Base-by-base conservation (phyloP, 2,329 filamentous ascomycete species). In the Alternaria angustiovoidea region DNA sequence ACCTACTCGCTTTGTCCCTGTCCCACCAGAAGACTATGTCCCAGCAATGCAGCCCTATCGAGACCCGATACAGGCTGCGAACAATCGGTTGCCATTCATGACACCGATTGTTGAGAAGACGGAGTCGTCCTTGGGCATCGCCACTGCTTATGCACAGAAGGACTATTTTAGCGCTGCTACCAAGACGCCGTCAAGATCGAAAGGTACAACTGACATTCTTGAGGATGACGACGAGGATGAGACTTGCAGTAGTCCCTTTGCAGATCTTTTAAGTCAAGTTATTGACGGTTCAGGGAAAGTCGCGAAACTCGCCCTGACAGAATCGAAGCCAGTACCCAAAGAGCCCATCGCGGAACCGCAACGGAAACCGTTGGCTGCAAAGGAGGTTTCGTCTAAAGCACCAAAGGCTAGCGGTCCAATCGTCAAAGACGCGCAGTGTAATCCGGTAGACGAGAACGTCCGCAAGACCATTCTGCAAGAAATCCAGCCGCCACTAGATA, bases 51-150 rank as follows among this genome's bases (percentile, higher is more conserved):
- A 89, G 48, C 91, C 92, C 59, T 97, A 91, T 84, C 89, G 93
- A 74, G 91, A 97, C 78, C 88, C 92, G 73, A 86, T 82, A 36
- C 86, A 93, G 76, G 85, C 90, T 78, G 93, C 93, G 61, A 96
- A 97, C 73, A 97, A 94, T 79, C 90, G 94, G 55, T 84, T 98
- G 9, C 95, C 94, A 3, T 99, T 98, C 77, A 98, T 99, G 95
- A 99, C 95, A 0, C 95, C 95, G 1, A 99, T 99, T 67, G 94
- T 95, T 1, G 95, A 99, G 78, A 89, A 93, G 70, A 99, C 95
- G 0, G 95, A 99, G 79, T 91, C 89, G 11, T 97, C 94, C 0
- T 81, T 98, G 5, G 90, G 90, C 36, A 70, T 77, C 53, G 73
- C 71, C 42, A 79, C 77, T 28, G 70, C 66, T 53, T 70, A 69